Evolutionary conservation across 2,329 filamentous ascomycete species (phyloP).

Genomic region (Diaporthe ilicicola): DNA sequence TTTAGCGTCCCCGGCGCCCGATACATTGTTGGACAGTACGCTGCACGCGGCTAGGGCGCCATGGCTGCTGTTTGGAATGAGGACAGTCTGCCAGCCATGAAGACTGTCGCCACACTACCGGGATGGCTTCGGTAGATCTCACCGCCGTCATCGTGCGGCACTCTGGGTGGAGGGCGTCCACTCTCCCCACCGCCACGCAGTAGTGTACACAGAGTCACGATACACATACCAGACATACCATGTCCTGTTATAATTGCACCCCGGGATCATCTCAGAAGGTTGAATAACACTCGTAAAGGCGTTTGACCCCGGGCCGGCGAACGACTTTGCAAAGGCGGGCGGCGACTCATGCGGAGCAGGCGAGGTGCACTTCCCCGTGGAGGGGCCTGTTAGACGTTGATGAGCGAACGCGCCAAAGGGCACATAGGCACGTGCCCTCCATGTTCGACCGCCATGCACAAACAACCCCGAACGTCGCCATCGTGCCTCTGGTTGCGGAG

Average conservation of each 20-base stretch:
- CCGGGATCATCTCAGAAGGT: not conserved
- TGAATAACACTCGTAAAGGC: not conserved
- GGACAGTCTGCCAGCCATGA: not conserved
- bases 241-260: not conserved
- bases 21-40: not conserved
- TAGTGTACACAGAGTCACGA: not conserved
- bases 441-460: not conserved
- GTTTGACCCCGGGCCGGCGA: not conserved
- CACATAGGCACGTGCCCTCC: not conserved
- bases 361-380: conserved; percentile 1
- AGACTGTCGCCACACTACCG: not conserved
- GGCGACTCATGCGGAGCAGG: conserved; percentile 1
- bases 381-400: not conserved
- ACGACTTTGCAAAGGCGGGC: not conserved
- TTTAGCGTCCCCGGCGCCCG: not conserved
- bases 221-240: not conserved
- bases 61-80: not conserved
- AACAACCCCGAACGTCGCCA: not conserved
- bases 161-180: not conserved
- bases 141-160: conserved; percentile 22
- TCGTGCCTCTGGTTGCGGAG: not conserved
- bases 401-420: not conserved
- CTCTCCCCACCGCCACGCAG: not conserved
- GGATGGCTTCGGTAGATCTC: conserved; percentile 20
- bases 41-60: conserved; percentile 8